Percentiles rank a stretch among this genome's conserved stretches.
These are phyloP conservation scores for Eucalyptus coolabah DNA, from an alignment of 345 rosid genomes.

Conservation along the genomic window DNA sequence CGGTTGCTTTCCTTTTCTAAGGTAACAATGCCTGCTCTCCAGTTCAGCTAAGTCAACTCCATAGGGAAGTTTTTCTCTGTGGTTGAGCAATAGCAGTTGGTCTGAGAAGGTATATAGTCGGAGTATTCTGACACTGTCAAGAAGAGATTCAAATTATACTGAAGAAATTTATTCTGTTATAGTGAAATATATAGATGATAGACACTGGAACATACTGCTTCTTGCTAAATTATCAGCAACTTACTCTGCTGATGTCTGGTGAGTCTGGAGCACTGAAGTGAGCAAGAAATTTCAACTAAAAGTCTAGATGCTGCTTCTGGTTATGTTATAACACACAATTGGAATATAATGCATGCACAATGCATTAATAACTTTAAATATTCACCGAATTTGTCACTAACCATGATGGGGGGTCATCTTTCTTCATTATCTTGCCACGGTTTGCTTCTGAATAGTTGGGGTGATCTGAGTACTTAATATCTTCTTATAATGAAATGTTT, in stretches of 20 bases:
- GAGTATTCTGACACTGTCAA: not conserved
- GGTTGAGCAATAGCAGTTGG: not conserved
- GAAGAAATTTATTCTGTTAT: not conserved
- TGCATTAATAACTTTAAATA: not conserved
- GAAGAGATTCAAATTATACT: not conserved
- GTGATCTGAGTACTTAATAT: not conserved
- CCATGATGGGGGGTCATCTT: not conserved
- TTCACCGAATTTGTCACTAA: not conserved
- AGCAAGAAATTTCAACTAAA: not conserved
- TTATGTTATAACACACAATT: not conserved
- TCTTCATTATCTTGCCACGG: not conserved
- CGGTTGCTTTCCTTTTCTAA: not conserved
- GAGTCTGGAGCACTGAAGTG: not conserved
- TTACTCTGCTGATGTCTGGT: not conserved
- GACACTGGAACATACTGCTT: not conserved
- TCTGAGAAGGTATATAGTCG: not conserved
- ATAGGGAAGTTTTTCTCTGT: not conserved
- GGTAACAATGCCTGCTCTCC: not conserved
- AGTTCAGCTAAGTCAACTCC: not conserved
- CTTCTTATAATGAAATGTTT: not conserved
- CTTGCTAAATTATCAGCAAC: not conserved
- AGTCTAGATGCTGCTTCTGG: not conserved
- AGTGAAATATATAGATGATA: not conserved
- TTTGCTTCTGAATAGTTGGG: not conserved
- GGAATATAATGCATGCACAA: not conserved